Percentiles rank a stretch among this genome's conserved stretches.
These are phyloP conservation scores for Aspergillus fijiensis DNA, from an alignment of 2,329 filamentous ascomycete species.

Conservation along the genomic window DNA sequence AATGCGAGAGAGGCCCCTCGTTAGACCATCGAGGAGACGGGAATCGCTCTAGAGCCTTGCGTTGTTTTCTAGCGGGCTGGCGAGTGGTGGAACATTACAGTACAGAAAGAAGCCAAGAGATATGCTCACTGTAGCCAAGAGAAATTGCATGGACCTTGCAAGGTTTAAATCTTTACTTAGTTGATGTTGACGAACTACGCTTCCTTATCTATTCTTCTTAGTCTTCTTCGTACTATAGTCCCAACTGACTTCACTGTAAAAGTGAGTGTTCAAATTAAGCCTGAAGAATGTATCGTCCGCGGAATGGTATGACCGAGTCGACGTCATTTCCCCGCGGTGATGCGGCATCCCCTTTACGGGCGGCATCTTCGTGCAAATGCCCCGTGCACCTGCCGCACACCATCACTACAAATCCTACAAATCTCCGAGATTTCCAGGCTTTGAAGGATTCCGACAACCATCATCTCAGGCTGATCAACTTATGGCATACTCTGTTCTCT, in stretches of 20 bases:
- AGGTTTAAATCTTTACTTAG: background rate
- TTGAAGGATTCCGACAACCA: background rate
- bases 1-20: too few species aligned
- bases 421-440: background rate
- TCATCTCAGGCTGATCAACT: background rate
- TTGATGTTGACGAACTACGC: background rate
- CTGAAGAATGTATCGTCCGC: background rate
- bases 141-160: background rate
- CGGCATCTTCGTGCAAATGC: background rate
- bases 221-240: too few species aligned
- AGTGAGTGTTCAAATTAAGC: background rate
- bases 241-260: too few species aligned
- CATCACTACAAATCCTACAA: background rate
- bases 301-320: background rate
- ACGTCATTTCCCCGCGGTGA: conserved; percentile 11
- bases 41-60: background rate
- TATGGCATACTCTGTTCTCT: conserved; percentile 1
- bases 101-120: background rate
- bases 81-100: too few species aligned
- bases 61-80: too few species aligned
- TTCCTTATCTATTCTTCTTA: background rate
- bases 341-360: background rate
- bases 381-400: background rate
- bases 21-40: too few species aligned
- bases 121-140: conserved; percentile 4